These are phyloP conservation scores for Trypanosoma avium DNA, from an alignment of 208 protist species.

Conservation along the genomic window DNA sequence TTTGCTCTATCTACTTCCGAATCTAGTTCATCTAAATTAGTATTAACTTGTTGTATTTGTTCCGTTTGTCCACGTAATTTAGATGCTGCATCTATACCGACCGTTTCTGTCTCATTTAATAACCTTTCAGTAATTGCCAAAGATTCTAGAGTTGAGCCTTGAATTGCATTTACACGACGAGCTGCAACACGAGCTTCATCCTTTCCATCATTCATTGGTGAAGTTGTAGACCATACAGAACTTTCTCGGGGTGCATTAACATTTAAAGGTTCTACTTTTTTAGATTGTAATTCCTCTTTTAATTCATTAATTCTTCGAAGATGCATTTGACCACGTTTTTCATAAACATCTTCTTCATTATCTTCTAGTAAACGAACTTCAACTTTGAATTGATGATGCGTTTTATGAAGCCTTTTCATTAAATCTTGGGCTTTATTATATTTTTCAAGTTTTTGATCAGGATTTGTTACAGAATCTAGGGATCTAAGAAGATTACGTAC, in stretches of 20 bases:
- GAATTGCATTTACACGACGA: slow-evolving; percentile 45
- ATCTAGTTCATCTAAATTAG: slow-evolving; percentile 44
- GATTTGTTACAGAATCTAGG: slow-evolving; percentile 10
- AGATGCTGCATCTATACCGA: slow-evolving; percentile 55
- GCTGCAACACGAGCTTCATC: slow-evolving; percentile 40
- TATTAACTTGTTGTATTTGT: slow-evolving; percentile 70
- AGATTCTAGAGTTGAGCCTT: slow-evolving; percentile 58
- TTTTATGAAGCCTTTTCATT: slow-evolving; percentile 40
- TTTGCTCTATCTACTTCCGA: slow-evolving; percentile 41
- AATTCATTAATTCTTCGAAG: slow-evolving; percentile 13
- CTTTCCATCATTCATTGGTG: slow-evolving; percentile 23
- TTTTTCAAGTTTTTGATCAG: slow-evolving; percentile 15
- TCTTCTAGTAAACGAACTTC: slow-evolving; percentile 60
- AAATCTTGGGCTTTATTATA: slow-evolving; percentile 40
- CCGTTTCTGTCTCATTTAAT: slow-evolving; percentile 67
- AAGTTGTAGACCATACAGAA: slow-evolving; percentile 8
- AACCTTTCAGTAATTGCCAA: slow-evolving; percentile 60
- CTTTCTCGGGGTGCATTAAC: slow-evolving; percentile 4
- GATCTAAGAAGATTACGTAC: slow-evolving; percentile 29
- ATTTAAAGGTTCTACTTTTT: slow-evolving; percentile 23
- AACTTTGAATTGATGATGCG: slow-evolving; percentile 57
- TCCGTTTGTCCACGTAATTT: slow-evolving; percentile 71
- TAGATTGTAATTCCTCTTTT: slow-evolving; percentile 17
- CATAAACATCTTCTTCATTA: slow-evolving; percentile 26
- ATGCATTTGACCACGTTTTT: slow-evolving; percentile 24